Evolutionary conservation across 768 basidiomycete species (phyloP).

Genomic region (Suillus lakei): DNA sequence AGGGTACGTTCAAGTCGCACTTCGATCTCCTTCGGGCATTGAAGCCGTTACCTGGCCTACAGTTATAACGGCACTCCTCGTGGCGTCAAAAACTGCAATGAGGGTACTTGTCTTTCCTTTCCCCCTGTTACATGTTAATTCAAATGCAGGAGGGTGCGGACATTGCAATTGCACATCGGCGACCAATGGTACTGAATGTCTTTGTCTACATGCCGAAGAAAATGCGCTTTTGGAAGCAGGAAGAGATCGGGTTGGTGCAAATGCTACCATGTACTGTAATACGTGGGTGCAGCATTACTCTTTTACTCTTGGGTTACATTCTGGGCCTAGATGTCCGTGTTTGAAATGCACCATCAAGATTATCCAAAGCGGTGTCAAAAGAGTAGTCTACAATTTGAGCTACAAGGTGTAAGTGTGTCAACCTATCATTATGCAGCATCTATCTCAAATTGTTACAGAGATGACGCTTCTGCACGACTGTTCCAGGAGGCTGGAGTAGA

Average conservation of each 20-base stretch:
- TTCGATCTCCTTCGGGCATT: background rate
- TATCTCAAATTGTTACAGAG: conserved; percentile 47
- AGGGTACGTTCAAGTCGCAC: conserved; percentile 51
- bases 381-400: conserved; percentile 92
- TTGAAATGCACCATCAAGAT: conserved; percentile 97
- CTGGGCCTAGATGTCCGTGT: conserved; percentile 83
- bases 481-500: conserved; percentile 85
- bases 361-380: conserved; percentile 90
- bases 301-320: conserved; percentile 9
- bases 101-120: conserved; percentile 20
- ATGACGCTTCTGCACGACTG: conserved; percentile 79
- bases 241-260: conserved; percentile 81
- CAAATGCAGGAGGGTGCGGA: conserved; percentile 85
- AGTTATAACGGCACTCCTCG: conserved; percentile 98
- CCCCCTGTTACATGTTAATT: conserved; percentile 45
- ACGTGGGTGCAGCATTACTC: conserved; percentile 62
- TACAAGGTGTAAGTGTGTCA: conserved; percentile 84
- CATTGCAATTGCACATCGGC: conserved; percentile 68
- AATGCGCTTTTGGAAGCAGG: conserved; percentile 96
- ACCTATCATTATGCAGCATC: background rate
- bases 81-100: conserved; percentile 84
- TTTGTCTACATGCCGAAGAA: conserved; percentile 98
- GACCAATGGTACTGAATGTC: conserved; percentile 69
- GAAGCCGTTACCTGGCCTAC: conserved; percentile 10
- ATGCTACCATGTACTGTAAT: conserved; percentile 95